Percentiles rank a stretch among this genome's conserved stretches.
These are phyloP conservation scores for Aspergillus tamarii DNA, from an alignment of 2,329 filamentous ascomycete genomes.

Conservation along the genomic window DNA sequence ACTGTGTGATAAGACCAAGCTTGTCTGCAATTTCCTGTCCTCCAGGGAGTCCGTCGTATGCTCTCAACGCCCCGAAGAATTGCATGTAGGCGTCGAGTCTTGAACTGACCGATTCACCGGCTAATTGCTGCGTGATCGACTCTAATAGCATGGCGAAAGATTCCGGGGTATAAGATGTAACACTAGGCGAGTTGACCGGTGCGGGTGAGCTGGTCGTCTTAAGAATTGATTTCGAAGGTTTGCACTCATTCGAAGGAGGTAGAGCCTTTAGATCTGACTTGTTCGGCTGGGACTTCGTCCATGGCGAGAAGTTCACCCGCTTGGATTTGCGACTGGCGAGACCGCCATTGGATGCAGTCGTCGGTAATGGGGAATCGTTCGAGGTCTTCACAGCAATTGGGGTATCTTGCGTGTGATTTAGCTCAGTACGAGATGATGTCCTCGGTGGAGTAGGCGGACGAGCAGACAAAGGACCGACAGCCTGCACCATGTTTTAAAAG, in stretches of 20 bases:
- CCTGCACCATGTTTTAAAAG: slow-evolving; percentile 45
- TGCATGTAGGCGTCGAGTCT: slow-evolving; percentile 86
- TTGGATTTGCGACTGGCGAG: slow-evolving; percentile 50
- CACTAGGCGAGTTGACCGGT: slow-evolving; percentile 46
- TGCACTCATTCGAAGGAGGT: slow-evolving; percentile 54
- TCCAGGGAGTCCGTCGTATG: slow-evolving; percentile 81
- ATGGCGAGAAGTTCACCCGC: slow-evolving; percentile 66
- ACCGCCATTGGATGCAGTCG: slow-evolving; percentile 40
- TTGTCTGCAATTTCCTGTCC: slow-evolving; percentile 72
- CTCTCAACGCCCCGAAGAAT: slow-evolving; percentile 73
- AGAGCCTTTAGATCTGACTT: slow-evolving; percentile 52
- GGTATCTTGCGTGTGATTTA: slow-evolving; percentile 44
- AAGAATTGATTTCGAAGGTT: slow-evolving; percentile 74
- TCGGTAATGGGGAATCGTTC: slow-evolving; percentile 48
- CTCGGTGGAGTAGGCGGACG: slow-evolving; percentile 61
- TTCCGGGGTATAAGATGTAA: slow-evolving; percentile 53
- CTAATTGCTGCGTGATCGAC: slow-evolving; percentile 79
- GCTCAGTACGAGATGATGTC: slow-evolving; percentile 37
- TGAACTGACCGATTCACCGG: slow-evolving; percentile 70
- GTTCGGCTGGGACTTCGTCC: slow-evolving; percentile 42
- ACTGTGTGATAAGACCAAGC: slow-evolving; percentile 76
- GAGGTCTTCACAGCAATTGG: slow-evolving; percentile 39
- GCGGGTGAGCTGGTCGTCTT: slow-evolving; percentile 62
- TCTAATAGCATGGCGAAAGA: slow-evolving; percentile 81
- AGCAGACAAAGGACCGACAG: slow-evolving; percentile 52